phyloP scores from a whole-genome alignment of 352 stramenopile genomes.

The Globisporangium abappressorium region DNA sequence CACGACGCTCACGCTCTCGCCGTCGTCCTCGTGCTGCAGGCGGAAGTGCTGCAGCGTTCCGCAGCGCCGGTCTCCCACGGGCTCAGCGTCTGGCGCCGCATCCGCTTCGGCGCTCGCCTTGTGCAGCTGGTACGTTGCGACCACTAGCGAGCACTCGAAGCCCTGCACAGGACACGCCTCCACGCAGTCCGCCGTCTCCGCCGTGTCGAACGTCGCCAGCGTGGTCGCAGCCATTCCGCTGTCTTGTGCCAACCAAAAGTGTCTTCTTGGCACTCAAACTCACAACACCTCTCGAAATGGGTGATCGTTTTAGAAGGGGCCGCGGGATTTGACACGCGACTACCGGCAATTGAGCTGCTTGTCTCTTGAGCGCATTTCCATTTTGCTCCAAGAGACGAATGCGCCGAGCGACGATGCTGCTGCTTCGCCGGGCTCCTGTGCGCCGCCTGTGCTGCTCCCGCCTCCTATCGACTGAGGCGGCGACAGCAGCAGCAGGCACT shows the following conservation, averaged over 20 bases:
- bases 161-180: conserved; percentile 67
- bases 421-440: not conserved
- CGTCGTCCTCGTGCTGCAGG: conserved; percentile 29
- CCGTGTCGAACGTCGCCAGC: conserved; percentile 71
- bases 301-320: not conserved
- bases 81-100: conserved; percentile 9
- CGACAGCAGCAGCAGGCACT: not conserved
- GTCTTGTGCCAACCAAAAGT: conserved; percentile 9
- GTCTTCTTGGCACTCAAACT: not conserved
- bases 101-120: conserved; percentile 31
- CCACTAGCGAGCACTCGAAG: conserved; percentile 63
- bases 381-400: not conserved
- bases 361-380: not conserved
- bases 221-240: conserved; percentile 24
- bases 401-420: not conserved
- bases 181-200: conserved; percentile 82
- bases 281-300: not conserved
- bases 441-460: not conserved
- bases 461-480: conserved; percentile 5
- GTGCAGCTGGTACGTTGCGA: conserved; percentile 81
- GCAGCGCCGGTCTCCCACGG: conserved; percentile 37
- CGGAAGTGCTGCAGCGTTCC: conserved; percentile 72
- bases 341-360: not conserved
- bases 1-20: conserved; percentile 28
- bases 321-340: conserved; percentile 7